phyloP scores from a whole-genome alignment of 2,329 filamentous ascomycete species.

The Daldinia sp. region DNA sequence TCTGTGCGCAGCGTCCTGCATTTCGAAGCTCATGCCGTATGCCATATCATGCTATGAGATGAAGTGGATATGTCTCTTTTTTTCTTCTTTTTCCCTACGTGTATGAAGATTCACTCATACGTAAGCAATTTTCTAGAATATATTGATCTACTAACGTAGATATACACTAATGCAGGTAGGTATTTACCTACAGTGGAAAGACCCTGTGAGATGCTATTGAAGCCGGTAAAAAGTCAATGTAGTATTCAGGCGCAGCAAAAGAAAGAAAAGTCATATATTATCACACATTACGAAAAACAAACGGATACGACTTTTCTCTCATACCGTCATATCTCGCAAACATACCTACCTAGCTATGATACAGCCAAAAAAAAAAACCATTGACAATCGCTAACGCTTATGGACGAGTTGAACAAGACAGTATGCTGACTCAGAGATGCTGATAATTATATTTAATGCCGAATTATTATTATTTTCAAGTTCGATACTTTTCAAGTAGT shows the following conservation, averaged over 20 bases:
- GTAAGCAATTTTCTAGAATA: not conserved
- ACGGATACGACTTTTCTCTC: conserved; percentile 2
- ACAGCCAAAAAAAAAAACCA: too few species aligned
- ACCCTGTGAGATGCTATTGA: not conserved
- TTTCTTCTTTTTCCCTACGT: not conserved
- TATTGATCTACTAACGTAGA: not conserved
- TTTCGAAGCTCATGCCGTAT: not conserved
- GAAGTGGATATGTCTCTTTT: not conserved
- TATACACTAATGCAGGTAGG: not conserved
- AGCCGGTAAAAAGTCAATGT: not conserved
- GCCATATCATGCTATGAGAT: not conserved
- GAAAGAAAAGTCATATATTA: not conserved
- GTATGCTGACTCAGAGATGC: conserved; percentile 26
- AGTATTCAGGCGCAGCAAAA: conserved; percentile 3
- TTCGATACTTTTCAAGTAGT: not conserved
- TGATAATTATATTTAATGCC: conserved; percentile 8
- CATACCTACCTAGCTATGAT: too few species aligned
- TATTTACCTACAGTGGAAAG: not conserved
- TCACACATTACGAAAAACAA: conserved; percentile 1
- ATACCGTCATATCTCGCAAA: conserved; percentile 17
- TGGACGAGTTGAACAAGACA: conserved; percentile 13
- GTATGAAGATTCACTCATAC: not conserved
- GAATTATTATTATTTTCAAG: too few species aligned
- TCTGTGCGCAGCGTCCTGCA: conserved; percentile 17
- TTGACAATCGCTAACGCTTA: conserved; percentile 13